Base-by-base conservation (phyloP, 768 basidiomycete genomes). In the Jaapia argillacea region DNA sequence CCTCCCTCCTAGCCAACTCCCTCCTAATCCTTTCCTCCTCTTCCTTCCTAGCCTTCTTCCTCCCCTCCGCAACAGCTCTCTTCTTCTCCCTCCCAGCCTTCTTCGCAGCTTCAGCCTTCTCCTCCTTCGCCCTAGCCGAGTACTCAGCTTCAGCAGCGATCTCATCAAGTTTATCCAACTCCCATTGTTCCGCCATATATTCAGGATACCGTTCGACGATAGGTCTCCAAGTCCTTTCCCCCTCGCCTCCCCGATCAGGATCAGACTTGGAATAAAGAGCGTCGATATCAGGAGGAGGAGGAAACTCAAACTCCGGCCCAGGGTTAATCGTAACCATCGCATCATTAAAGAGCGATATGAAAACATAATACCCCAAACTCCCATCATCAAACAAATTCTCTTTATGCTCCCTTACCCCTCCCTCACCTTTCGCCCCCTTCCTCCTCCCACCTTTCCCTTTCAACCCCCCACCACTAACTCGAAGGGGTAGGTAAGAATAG, bases 341-440 rank as follows among this genome's bases (percentile, higher is more conserved):
- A 47, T 84, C 82, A 54, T 92, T 93, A 68, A 90, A 99, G 27
- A 94, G 69, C 3, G 90, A 94, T 50, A 96, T 77, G 66, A 97
- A 82, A 0, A 94, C 91, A 58, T 91, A 98, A 62, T 99, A 99
- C 1, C 96, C 96, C 4, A 96, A 66, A 16, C 85, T 81, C 16
- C 94, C 96, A 58, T 99, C 96, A 58, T 99, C 92, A 54, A 90
- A 87, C 2, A 75, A 75, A 48, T 92, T 92, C 62, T 88, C 85
- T 46, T 73, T 72, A 56, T 84, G 82, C 53, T 85, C 80, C 42
- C 81, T 78, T 6, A 66, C 59, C 38, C 80, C 77, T 40, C 77
- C 79, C 55, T 79, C 75, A 44, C 74, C 74, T n/a, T 70, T 63
- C 27, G 73, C 71, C 53, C 74, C 80, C 55, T 75, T 76, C 45